These are phyloP conservation scores for Penicillium egyptiacum DNA, from an alignment of 495 filamentous ascomycete genomes.

Conservation along the genomic window DNA sequence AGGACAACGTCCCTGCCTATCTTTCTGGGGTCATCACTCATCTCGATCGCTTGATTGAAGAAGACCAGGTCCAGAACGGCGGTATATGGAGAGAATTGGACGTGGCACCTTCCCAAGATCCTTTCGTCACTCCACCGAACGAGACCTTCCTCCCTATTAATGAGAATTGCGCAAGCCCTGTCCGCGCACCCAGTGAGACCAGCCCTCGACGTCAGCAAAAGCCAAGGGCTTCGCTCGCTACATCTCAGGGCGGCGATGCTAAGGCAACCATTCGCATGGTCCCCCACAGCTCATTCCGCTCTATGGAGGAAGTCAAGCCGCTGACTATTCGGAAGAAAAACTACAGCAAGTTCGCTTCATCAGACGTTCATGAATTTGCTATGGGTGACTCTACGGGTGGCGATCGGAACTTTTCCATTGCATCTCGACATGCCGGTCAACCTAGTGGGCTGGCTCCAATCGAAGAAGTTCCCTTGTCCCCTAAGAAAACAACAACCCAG, in stretches of 20 bases:
- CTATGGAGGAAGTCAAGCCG: conserved; percentile 44
- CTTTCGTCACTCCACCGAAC: conserved; percentile 41
- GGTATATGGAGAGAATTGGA: conserved; percentile 10
- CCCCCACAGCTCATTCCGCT: conserved; percentile 41
- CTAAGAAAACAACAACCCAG: conserved; percentile 23
- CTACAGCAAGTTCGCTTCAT: neutral
- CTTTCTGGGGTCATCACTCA: conserved; percentile 61
- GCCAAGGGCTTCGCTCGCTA: conserved; percentile 20
- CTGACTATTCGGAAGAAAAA: conserved; percentile 58
- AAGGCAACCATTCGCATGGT: conserved; percentile 52
- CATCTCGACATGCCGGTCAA: conserved; percentile 20
- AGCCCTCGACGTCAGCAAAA: conserved; percentile 10
- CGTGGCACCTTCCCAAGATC: conserved; percentile 51
- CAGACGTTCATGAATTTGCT: conserved; percentile 1
- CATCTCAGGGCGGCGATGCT: conserved; percentile 28
- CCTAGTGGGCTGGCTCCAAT: conserved; percentile 33
- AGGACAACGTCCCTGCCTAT: conserved; percentile 43
- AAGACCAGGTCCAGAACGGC: conserved; percentile 28
- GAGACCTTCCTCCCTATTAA: conserved; percentile 52
- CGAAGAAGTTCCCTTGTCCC: conserved; percentile 32
- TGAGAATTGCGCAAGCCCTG: conserved; percentile 41
- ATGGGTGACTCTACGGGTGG: conserved; percentile 1
- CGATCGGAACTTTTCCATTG: conserved; percentile 17
- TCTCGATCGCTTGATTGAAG: conserved; percentile 61
- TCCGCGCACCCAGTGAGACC: conserved; percentile 2